phyloP scores from a whole-genome alignment of 805 yeast species.

The Sugiyamaella chiloensis region DNA sequence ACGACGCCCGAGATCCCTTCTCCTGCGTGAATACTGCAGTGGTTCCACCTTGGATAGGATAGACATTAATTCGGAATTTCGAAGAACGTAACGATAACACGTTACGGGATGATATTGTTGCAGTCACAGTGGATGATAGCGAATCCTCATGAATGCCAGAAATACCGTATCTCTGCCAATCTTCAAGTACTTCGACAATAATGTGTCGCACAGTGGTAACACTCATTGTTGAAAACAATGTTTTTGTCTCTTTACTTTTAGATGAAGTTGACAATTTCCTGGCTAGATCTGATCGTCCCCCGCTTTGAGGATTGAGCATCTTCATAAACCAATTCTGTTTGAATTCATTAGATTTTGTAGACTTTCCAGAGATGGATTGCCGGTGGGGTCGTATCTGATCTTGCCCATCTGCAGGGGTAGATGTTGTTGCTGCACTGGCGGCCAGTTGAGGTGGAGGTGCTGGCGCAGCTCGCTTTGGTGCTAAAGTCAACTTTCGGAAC shows the following conservation, averaged over 20 bases:
- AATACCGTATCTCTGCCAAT: slow-evolving; percentile 39
- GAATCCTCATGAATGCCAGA: slow-evolving; percentile 29
- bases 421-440: slow-evolving; percentile 1
- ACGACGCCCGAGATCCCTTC: slow-evolving; percentile 32
- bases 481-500: slow-evolving; percentile 18
- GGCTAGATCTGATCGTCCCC: not conserved
- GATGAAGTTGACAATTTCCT: slow-evolving; percentile 4
- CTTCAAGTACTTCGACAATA: slow-evolving; percentile 31
- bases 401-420: not conserved
- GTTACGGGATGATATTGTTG: slow-evolving; percentile 33
- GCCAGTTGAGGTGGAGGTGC: slow-evolving; percentile 17
- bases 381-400: not conserved
- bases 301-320: slow-evolving; percentile 21
- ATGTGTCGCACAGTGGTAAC: slow-evolving; percentile 30
- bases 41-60: slow-evolving; percentile 20
- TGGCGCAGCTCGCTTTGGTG: slow-evolving; percentile 22
- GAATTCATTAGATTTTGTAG: slow-evolving; percentile 23
- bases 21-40: slow-evolving; percentile 26
- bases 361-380: not conserved
- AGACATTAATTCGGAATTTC: slow-evolving; percentile 26
- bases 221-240: slow-evolving; percentile 28
- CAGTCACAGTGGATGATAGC: slow-evolving; percentile 29
- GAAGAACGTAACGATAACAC: slow-evolving; percentile 34
- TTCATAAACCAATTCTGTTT: slow-evolving; percentile 39
- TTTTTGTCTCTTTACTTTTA: slow-evolving; percentile 19